Base-by-base conservation (phyloP, 345 rosid species). In the Bruguiera gymnorhiza region DNA sequence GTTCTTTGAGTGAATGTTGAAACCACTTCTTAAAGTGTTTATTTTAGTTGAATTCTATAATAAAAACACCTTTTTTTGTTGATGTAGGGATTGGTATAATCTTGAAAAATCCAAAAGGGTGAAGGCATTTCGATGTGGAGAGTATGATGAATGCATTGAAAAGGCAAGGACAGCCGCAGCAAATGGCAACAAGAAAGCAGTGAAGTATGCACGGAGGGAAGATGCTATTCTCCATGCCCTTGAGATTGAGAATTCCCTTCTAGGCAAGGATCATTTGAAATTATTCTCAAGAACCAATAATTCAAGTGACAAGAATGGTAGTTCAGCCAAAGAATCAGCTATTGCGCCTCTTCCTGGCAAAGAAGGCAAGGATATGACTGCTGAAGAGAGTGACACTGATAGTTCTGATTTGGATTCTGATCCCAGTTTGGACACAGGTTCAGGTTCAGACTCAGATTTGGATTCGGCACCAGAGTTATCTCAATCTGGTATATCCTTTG, bases 91-190 rank as follows among this genome's bases (percentile, higher is more conserved):
- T 68, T 96, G 98, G 98, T 92, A 96, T 82, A 80, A 86, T 81
- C 95, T 96, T 66, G 99, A 96, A 67, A 91, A 89, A 70, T 92
- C 98, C 10, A 92, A 92, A 86, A 81, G 85, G 68, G 98, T 96
- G 74, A 96, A 96, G 87, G 88, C 97, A 1, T 96, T 96, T 80
- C 96, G 99, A 18, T 96, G 99, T 78, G 97, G 95, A 68, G 99
- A 92, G 63, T 96, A 90, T 77, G 94, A 86, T 55, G 79, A 79
- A 70, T 88, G 88, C 79, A 92, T 96, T 61, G 86, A 85, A 62
- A 96, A 85, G 70, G 99, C 98, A 58, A 96, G 86, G 81, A 90
- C 89, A 65, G 78, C 91, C 37, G 98, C 86, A 6, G 89, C 89
- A 19, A 76, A 70, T 74, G 86, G 89, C 34, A 87, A 79, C 62